These are phyloP conservation scores for Stachybotrys chartarum DNA, from an alignment of 2,329 filamentous ascomycete genomes.

Conservation along the genomic window DNA sequence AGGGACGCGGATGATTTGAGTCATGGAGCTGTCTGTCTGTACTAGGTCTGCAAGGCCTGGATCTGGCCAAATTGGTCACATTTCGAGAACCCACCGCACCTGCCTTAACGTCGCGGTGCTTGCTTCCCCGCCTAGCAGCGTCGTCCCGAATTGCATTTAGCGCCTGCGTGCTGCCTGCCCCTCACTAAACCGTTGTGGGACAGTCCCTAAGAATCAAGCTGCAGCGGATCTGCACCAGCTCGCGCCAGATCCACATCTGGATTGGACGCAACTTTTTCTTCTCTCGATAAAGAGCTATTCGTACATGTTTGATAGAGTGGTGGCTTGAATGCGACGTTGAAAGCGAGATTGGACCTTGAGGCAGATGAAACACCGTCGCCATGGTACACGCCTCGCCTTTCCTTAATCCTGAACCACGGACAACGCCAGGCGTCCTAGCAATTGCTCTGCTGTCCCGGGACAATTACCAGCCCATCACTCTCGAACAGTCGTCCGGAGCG, in stretches of 20 bases:
- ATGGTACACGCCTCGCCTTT: constrained; percentile 63
- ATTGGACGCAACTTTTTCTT: neutral
- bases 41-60: neutral
- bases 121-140: neutral
- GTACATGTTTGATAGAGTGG: no score
- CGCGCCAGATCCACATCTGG: neutral
- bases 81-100: neutral
- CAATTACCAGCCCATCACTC: constrained; percentile 68
- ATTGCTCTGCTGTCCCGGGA: constrained; percentile 87
- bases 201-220: neutral
- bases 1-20: neutral
- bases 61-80: neutral
- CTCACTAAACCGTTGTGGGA: constrained; percentile 1
- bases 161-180: neutral
- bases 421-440: constrained; percentile 61
- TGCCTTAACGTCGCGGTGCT: neutral
- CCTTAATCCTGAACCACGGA: constrained; percentile 58
- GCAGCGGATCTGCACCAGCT: neutral
- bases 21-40: neutral
- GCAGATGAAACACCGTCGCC: constrained; percentile 3
- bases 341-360: neutral
- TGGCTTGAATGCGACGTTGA: neutral
- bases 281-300: neutral
- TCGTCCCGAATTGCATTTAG: neutral
- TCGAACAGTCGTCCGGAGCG: constrained; percentile 53